Evolutionary conservation across 2,329 filamentous ascomycete species (phyloP), one percentile per base, ranked within the genome.

Genomic region (Westerdykella ornata): DNA sequence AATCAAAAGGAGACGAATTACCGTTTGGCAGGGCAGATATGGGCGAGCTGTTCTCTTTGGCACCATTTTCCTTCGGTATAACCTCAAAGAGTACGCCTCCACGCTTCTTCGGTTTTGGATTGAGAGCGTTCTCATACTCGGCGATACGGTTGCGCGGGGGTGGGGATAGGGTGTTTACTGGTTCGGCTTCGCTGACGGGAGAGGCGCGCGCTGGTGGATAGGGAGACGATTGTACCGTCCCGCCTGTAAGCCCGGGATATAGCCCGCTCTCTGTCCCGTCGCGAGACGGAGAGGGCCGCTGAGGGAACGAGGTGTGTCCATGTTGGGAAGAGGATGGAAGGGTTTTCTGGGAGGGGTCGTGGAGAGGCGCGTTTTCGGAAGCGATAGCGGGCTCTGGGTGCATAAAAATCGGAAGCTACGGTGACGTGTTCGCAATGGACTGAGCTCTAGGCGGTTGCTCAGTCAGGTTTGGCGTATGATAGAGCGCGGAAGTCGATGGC

Each of bases 21-120:
- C 89, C 89, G 72, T 94, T 95, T 5, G 90, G 88, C 48, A 95
- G 82, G 41, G 72, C 69, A 30, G 73, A 68, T 31, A 82, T 68
- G 19, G 75, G 71, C 32, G 70, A 66, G 35, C 63, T 67, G 51
- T 69, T 70, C 41, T 70, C 66, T 29, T 62, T 66, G 11, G 68
- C 65, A 44, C 63, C 69, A 38, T 68, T 61, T 5, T 60, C 59
- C 50, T 68, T 72, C 59, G 71, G 71, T 43, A 75, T 66, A 15
- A 78, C 70, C 54, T 74, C 74, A 47, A 80, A 78, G 13, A 63
- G 65, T 42, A 69, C 68, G 2, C 72, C 70, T 44, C 71, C 65
- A 8, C 46, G 37, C 43, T 57, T 66, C 50, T 59, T 69, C 49
- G 53, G 68, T 48, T 53, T 58, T 53, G 54, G 64, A 46, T 57